Percentiles rank a stretch among this genome's conserved stretches.
These are phyloP conservation scores for Candida tropicalis DNA, from an alignment of 1,139 yeast genomes.

Conservation along the genomic window DNA sequence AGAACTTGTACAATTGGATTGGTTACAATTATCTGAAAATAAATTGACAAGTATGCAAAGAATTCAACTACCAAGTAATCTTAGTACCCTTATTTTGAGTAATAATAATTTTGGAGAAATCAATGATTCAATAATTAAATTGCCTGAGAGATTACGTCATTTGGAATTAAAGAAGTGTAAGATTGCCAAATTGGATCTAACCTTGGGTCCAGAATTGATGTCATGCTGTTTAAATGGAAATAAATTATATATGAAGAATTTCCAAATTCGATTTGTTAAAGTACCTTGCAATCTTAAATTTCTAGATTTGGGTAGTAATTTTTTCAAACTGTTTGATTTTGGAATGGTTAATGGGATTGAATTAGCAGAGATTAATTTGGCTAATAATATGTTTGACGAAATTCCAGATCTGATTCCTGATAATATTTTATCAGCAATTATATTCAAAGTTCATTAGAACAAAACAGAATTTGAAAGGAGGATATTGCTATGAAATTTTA, in stretches of 20 bases:
- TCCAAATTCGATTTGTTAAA: constrained; percentile 7
- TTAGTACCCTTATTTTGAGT: constrained; percentile 14
- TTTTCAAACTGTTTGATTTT: constrained; percentile 15
- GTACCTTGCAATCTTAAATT: constrained; percentile 13
- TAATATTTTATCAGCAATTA: constrained; percentile 14
- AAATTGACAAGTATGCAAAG: constrained; percentile 8
- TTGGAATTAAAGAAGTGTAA: constrained; percentile 17
- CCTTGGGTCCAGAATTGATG: constrained; percentile 8
- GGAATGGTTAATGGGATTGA: constrained; percentile 11
- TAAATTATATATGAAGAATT: constrained; percentile 12
- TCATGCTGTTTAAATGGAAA: constrained; percentile 14
- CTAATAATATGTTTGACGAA: constrained; percentile 20
- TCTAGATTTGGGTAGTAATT: constrained; percentile 17
- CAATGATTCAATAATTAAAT: constrained; percentile 5
- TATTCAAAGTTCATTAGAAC: constrained; percentile 10
- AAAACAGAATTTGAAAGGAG: not conserved
- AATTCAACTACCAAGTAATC: constrained; percentile 11
- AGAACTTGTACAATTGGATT: constrained; percentile 10
- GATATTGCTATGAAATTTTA: not conserved
- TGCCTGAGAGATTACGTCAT: constrained; percentile 15
- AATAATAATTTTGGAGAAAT: constrained; percentile 12
- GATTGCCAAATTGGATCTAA: constrained; percentile 11
- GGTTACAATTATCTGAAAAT: constrained; percentile 15
- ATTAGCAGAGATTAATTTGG: constrained; percentile 16
- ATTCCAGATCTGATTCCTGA: constrained; percentile 17